Percentiles rank a stretch among this genome's conserved stretches.
Evolutionary conservation across 192 early-diverging fungal genomes (phyloP).

Genomic region (Backusella liffmaniae): DNA sequence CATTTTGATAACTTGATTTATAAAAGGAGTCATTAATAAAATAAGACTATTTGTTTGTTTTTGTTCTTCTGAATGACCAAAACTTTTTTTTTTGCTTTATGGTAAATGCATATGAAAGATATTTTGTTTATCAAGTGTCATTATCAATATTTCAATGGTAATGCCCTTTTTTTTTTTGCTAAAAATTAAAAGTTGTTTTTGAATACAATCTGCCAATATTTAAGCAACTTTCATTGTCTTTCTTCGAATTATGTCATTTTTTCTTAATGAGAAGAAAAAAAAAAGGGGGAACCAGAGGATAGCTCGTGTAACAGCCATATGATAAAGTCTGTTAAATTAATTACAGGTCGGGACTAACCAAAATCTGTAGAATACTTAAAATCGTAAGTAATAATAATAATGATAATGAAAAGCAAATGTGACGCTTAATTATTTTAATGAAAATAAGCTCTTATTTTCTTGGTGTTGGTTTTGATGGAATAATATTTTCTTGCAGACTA

Average conservation of each 20-base stretch:
- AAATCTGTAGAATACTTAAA: background rate
- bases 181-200: background rate
- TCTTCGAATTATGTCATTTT: background rate
- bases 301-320: background rate
- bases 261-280: background rate
- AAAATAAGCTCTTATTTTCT: too few relatives aligned
- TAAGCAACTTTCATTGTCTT: background rate
- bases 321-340: slow-evolving; percentile 6
- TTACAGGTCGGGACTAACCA: background rate
- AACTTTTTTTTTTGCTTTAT: background rate
- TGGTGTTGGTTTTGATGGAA: too few relatives aligned
- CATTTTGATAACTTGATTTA: background rate
- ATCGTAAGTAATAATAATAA: background rate
- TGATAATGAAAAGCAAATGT: background rate
- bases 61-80: background rate
- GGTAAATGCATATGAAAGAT: background rate
- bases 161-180: background rate
- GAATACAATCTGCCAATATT: background rate
- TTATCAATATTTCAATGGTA: background rate
- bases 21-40: background rate
- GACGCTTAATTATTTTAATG: too few relatives aligned
- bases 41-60: background rate
- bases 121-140: background rate
- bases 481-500: too few relatives aligned
- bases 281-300: background rate